Conservation (phyloP, 2,329 filamentous ascomycete genomes). For the Hymenoscyphus linearis region DNA sequence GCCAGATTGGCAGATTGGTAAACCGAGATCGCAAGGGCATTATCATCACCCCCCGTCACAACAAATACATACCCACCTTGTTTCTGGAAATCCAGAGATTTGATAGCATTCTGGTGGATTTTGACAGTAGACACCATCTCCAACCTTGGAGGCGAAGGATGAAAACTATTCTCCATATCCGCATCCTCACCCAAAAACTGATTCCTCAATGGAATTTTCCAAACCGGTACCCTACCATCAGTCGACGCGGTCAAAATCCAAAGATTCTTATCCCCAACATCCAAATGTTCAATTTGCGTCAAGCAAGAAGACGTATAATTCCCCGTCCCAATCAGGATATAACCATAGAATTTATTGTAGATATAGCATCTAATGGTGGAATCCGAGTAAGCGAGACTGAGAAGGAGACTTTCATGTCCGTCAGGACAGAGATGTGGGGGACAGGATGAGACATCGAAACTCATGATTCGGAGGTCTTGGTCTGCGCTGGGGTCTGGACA, state of each 20-base stretch:
- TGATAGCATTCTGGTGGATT: constrained; percentile 79
- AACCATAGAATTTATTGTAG: constrained; percentile 38
- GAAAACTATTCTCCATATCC: neutral
- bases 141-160: neutral
- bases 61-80: constrained; percentile 41
- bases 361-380: constrained; percentile 63
- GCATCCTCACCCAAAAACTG: neutral
- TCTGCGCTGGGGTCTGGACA: constrained; percentile 47
- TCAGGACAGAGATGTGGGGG: constrained; percentile 3
- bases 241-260: constrained; percentile 66
- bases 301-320: constrained; percentile 70
- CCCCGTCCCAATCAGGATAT: constrained; percentile 47
- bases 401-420: constrained; percentile 36
- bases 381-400: constrained; percentile 78
- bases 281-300: constrained; percentile 50
- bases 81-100: constrained; percentile 50
- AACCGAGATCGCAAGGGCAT: constrained; percentile 61
- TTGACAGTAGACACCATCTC: constrained; percentile 31
- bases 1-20: constrained; percentile 19
- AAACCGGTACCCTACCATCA: constrained; percentile 69
- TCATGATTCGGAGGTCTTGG: constrained; percentile 71
- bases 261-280: constrained; percentile 35
- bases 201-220: constrained; percentile 32
- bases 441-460: constrained; percentile 56
- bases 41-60: constrained; percentile 83